Conservation (phyloP, 192 early-diverging fungal genomes). For the Chytriomyces sp. region DNA sequence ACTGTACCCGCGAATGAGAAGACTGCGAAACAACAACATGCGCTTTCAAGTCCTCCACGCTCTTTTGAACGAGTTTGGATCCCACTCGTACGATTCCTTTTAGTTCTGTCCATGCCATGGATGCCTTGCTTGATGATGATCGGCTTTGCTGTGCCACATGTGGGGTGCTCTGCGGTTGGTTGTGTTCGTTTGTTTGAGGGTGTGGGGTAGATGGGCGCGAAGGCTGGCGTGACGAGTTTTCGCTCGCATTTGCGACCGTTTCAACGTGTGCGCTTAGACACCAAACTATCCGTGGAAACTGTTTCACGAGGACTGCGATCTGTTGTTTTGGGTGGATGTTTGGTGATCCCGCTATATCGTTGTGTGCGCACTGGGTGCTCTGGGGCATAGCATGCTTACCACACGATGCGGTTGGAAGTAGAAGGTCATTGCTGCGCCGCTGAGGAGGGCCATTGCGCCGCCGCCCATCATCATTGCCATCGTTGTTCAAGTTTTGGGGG, state of each 20-base stretch:
- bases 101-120: conserved; percentile 13
- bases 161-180: neutral
- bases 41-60: neutral
- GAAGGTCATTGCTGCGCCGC: conserved; percentile 33
- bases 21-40: too few species aligned
- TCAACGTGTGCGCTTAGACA: conserved; percentile 20
- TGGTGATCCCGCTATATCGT: too few species aligned
- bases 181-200: neutral
- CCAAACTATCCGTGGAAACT: conserved; percentile 34
- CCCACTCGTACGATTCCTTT: neutral
- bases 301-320: conserved; percentile 20
- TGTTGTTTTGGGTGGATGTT: too few species aligned
- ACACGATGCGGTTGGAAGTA: conserved; percentile 38
- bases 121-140: neutral
- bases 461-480: neutral
- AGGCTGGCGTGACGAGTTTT: neutral
- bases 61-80: neutral
- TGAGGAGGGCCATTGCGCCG: neutral
- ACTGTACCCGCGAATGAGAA: neutral
- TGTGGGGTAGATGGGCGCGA: neutral
- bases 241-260: neutral
- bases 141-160: too few species aligned
- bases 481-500: neutral
- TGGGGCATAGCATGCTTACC: too few species aligned
- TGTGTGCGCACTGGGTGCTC: too few species aligned